A percentile compares a stretch with the other conserved stretches of the same genome.
Evolutionary conservation across 2,329 filamentous ascomycete species (phyloP).

Genomic region (Colletotrichum tanaceti): DNA sequence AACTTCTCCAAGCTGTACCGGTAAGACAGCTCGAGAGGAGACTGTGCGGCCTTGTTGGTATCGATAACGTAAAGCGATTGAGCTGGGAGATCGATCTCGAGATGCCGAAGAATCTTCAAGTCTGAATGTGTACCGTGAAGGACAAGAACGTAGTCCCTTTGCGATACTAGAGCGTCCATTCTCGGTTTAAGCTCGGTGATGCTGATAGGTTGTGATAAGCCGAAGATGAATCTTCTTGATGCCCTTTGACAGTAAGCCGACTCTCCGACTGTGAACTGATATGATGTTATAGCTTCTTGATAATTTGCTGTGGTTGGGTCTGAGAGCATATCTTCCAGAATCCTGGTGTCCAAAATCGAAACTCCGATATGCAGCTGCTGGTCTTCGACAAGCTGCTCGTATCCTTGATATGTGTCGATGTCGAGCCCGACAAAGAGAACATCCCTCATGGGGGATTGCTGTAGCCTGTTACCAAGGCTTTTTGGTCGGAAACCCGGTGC

Average conservation of each 20-base stretch:
- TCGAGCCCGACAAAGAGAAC: slow-evolving; percentile 37
- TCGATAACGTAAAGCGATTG: slow-evolving; percentile 43
- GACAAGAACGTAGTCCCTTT: slow-evolving; percentile 25
- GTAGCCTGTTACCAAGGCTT: slow-evolving; percentile 9
- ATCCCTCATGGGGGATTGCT: slow-evolving; percentile 27
- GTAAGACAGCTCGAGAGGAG: slow-evolving; percentile 44
- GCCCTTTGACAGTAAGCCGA: slow-evolving; percentile 32
- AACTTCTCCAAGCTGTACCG: slow-evolving; percentile 43
- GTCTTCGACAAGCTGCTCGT: slow-evolving; percentile 26
- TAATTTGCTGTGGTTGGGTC: not conserved
- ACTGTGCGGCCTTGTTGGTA: slow-evolving; percentile 45
- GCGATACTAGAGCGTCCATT: slow-evolving; percentile 11
- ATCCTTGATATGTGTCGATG: slow-evolving; percentile 39
- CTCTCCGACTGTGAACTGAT: slow-evolving; percentile 31
- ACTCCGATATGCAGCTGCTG: slow-evolving; percentile 33
- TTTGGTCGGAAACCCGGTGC: not conserved
- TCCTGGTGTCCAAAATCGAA: slow-evolving; percentile 28
- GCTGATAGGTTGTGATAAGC: slow-evolving; percentile 27
- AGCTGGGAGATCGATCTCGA: slow-evolving; percentile 18
- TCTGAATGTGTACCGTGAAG: slow-evolving; percentile 24
- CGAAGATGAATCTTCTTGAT: slow-evolving; percentile 35
- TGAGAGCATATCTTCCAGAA: slow-evolving; percentile 5
- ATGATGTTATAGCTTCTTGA: slow-evolving; percentile 18
- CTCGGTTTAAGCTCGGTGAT: slow-evolving; percentile 27
- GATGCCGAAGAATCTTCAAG: slow-evolving; percentile 30